Conservation (phyloP, 495 filamentous ascomycete genomes). For the Lasiosphaeriaceae sp. region DNA sequence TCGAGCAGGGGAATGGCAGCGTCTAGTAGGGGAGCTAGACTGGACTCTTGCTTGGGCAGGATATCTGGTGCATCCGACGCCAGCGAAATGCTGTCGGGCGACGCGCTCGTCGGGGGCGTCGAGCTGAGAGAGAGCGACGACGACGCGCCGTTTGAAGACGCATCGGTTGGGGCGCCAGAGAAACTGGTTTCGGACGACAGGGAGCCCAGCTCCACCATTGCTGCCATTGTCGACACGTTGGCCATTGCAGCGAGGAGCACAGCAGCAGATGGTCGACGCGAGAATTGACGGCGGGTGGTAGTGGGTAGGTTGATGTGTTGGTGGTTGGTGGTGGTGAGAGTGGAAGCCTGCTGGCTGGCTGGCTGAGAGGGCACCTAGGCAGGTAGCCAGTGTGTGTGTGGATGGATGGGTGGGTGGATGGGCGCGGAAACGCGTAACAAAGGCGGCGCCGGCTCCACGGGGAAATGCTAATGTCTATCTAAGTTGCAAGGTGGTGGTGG, state of each 20-base stretch:
- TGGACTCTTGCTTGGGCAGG: constrained; percentile 16
- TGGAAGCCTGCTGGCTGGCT: not conserved
- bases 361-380: too few relatives aligned
- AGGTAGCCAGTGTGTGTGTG: not conserved
- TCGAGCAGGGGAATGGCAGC: constrained; percentile 17
- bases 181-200: constrained; percentile 29
- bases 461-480: too few relatives aligned
- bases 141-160: constrained; percentile 40
- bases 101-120: constrained; percentile 44
- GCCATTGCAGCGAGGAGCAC: constrained; percentile 14
- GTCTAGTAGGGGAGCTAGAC: constrained; percentile 15
- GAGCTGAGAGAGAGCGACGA: constrained; percentile 30
- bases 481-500: too few relatives aligned
- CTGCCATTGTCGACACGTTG: constrained; percentile 15
- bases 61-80: constrained; percentile 32
- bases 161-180: constrained; percentile 31
- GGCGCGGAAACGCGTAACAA: not conserved
- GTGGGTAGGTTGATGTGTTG: not conserved
- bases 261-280: not conserved
- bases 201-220: constrained; percentile 17
- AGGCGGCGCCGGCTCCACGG: too few relatives aligned
- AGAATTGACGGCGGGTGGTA: not conserved
- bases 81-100: constrained; percentile 42
- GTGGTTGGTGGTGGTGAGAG: not conserved
- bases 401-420: not conserved